Evolutionary conservation across 768 basidiomycete genomes (phyloP).

Genomic region (Mycena rebaudengoi): DNA sequence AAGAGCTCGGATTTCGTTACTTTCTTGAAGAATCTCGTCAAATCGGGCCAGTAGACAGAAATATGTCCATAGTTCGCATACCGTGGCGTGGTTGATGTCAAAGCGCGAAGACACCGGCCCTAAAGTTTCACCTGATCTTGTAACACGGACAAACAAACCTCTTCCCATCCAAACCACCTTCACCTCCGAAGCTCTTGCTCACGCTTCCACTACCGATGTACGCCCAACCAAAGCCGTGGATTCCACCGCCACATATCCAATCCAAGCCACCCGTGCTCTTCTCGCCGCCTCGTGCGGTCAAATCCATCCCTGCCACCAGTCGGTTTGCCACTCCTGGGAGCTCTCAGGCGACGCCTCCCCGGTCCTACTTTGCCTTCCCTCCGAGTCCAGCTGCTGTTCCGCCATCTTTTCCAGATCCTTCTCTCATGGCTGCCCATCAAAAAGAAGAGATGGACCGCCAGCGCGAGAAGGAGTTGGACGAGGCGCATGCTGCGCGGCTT

Average conservation of each 20-base stretch:
- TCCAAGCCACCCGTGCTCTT: constrained; percentile 4
- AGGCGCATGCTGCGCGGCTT: constrained; percentile 23
- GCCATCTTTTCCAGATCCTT: background rate
- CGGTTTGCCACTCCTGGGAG: background rate
- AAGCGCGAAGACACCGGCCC: background rate
- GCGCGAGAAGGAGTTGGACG: constrained; percentile 17
- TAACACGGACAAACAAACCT: background rate
- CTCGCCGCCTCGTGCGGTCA: constrained; percentile 4
- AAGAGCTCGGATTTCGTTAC: no score
- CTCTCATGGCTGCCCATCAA: background rate
- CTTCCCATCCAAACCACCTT: no score
- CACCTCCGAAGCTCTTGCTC: no score
- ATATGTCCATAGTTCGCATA: no score
- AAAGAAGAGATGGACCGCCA: constrained; percentile 18
- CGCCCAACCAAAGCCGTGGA: background rate
- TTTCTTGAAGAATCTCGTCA: no score
- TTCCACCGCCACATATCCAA: background rate
- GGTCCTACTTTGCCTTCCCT: constrained; percentile 26
- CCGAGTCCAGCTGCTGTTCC: background rate
- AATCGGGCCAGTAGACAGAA: no score
- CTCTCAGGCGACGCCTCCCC: constrained; percentile 4
- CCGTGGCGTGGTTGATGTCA: no score
- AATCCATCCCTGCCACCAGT: constrained; percentile 18
- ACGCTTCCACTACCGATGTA: background rate
- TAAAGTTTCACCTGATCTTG: background rate